These are phyloP conservation scores for Typha latifolia DNA, from an alignment of 176 grass and related monocot genomes.

Conservation along the genomic window DNA sequence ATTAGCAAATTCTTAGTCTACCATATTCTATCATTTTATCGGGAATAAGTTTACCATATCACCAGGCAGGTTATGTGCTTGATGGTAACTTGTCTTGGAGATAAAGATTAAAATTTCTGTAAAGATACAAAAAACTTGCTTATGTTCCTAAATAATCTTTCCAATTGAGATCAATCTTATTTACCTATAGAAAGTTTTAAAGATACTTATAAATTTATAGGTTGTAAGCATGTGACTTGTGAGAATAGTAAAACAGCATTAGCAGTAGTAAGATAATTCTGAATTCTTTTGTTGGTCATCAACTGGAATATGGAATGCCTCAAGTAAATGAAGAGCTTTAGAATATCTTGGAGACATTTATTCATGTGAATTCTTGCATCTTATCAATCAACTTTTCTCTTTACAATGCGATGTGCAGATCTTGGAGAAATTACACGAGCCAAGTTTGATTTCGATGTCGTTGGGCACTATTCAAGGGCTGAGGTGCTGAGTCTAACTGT, in stretches of 20 bases:
- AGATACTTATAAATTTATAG: background rate
- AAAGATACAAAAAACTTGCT: background rate
- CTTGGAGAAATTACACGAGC: slow-evolving; percentile 78
- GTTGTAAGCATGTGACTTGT: background rate
- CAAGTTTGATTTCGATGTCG: slow-evolving; percentile 90
- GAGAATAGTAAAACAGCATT: background rate
- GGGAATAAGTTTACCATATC: background rate
- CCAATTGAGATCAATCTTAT: background rate
- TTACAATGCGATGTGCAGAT: slow-evolving; percentile 31
- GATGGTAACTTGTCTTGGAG: background rate
- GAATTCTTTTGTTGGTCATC: background rate
- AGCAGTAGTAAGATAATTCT: background rate
- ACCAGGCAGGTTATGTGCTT: background rate
- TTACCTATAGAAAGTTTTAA: background rate
- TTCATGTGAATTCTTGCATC: background rate
- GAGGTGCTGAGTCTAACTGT: slow-evolving; percentile 77
- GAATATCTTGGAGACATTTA: background rate
- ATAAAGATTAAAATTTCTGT: background rate
- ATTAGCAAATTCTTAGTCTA: background rate
- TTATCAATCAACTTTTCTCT: background rate
- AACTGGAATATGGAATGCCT: background rate
- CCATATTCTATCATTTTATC: background rate
- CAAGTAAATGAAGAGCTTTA: background rate
- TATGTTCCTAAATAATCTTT: background rate
- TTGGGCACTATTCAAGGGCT: slow-evolving; percentile 82